phyloP scores from a whole-genome alignment of 345 rosid genomes.

The Carallia pectinifolia region DNA sequence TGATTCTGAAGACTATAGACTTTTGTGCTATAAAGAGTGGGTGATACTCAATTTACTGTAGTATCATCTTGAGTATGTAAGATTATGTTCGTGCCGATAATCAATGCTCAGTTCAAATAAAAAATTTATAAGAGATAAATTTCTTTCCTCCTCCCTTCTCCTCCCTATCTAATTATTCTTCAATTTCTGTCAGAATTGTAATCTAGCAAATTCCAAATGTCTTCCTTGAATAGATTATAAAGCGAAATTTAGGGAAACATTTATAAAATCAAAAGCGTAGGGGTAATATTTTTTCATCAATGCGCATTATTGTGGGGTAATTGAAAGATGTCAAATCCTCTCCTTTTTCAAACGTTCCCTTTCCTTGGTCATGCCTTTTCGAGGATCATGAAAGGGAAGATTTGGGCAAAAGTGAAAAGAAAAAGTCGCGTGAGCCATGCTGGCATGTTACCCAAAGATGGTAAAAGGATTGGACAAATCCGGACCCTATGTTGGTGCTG shows the following conservation, averaged over 20 bases:
- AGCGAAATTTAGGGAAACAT: neutral
- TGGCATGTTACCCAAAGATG: slow-evolving; percentile 40
- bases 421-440: slow-evolving; percentile 41
- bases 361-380: neutral
- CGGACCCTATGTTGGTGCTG: slow-evolving; percentile 36
- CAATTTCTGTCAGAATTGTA: too few relatives aligned
- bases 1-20: too few relatives aligned
- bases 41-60: too few relatives aligned
- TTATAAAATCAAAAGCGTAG: neutral
- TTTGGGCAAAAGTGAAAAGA: slow-evolving; percentile 4
- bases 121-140: too few relatives aligned
- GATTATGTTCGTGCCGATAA: too few relatives aligned
- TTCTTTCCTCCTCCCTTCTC: too few relatives aligned
- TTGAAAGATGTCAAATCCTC: slow-evolving; percentile 3
- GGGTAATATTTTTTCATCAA: neutral
- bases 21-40: too few relatives aligned
- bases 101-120: too few relatives aligned
- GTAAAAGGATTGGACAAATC: slow-evolving; percentile 34
- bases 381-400: slow-evolving; percentile 11
- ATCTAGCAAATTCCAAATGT: too few relatives aligned
- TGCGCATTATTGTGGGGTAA: slow-evolving; percentile 9
- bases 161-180: too few relatives aligned
- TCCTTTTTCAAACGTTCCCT: neutral
- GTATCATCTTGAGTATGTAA: too few relatives aligned
- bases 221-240: too few relatives aligned